A percentile compares a stretch with the other conserved stretches of the same genome.
Conservation (phyloP, 768 basidiomycete genomes). For the Suillus clintonianus region DNA sequence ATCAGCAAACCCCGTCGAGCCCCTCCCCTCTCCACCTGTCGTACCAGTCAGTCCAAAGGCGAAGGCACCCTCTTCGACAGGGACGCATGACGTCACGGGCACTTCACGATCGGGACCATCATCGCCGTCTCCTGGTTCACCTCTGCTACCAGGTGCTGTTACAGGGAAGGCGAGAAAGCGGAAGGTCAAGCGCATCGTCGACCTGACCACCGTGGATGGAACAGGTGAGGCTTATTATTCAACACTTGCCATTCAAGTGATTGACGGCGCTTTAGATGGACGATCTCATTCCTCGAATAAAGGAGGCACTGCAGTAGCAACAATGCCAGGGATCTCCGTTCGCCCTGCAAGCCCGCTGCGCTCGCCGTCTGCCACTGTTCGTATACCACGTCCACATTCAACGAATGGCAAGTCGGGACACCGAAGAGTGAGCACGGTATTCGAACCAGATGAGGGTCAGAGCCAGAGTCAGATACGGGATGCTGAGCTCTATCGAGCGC, state of each 20-base stretch:
- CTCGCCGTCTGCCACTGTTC: slow-evolving; percentile 20
- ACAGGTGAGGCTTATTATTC: slow-evolving; percentile 35
- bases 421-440: slow-evolving; percentile 40
- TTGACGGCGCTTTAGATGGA: slow-evolving; percentile 34
- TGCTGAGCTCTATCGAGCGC: slow-evolving; percentile 72
- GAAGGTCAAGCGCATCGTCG: slow-evolving; percentile 76
- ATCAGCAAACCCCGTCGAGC: slow-evolving; percentile 48
- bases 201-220: slow-evolving; percentile 56
- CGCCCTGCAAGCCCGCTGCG: slow-evolving; percentile 1
- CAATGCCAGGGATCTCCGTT: not conserved
- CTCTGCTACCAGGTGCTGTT: slow-evolving; percentile 42
- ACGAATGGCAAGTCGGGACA: slow-evolving; percentile 11
- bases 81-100: slow-evolving; percentile 20
- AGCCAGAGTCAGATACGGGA: slow-evolving; percentile 41
- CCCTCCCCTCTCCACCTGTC: slow-evolving; percentile 58
- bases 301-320: not conserved
- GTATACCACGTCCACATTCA: slow-evolving; percentile 16
- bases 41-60: slow-evolving; percentile 48
- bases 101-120: slow-evolving; percentile 30
- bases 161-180: slow-evolving; percentile 51
- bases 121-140: slow-evolving; percentile 44
- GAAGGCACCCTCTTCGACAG: slow-evolving; percentile 13
- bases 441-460: slow-evolving; percentile 39
- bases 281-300: not conserved
- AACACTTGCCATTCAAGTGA: slow-evolving; percentile 27